A percentile compares a stretch with the other conserved stretches of the same genome.
Conservation (phyloP, 352 stramenopile genomes). For the Globisporangium splendens region DNA sequence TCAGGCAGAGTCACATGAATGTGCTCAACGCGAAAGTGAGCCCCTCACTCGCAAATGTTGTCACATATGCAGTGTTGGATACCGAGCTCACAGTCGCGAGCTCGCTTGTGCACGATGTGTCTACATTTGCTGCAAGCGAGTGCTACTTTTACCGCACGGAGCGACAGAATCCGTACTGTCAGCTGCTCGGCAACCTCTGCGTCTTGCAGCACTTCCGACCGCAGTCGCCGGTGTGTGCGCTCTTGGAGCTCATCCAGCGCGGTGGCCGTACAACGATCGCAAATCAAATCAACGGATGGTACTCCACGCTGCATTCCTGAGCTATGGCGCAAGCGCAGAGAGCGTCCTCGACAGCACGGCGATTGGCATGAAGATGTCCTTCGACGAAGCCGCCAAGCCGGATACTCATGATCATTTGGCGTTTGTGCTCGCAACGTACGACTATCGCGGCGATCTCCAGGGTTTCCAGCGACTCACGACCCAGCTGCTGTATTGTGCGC, state of each 20-base stretch:
- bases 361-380: slow-evolving; percentile 89
- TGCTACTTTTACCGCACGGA: slow-evolving; percentile 88
- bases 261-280: slow-evolving; percentile 38
- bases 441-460: slow-evolving; percentile 86
- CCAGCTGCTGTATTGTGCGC: slow-evolving; percentile 82
- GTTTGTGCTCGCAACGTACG: slow-evolving; percentile 86
- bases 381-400: slow-evolving; percentile 44
- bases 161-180: slow-evolving; percentile 70
- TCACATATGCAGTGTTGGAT: slow-evolving; percentile 37
- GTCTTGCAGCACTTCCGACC: slow-evolving; percentile 89
- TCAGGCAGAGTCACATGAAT: slow-evolving; percentile 38
- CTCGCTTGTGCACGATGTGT: slow-evolving; percentile 79
- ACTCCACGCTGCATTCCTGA: slow-evolving; percentile 85
- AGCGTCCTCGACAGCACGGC: slow-evolving; percentile 58
- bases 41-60: slow-evolving; percentile 25
- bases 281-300: slow-evolving; percentile 62
- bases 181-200: slow-evolving; percentile 91
- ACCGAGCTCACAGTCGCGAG: slow-evolving; percentile 36
- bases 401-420: slow-evolving; percentile 62
- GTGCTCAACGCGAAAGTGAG: slow-evolving; percentile 53
- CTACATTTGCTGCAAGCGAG: slow-evolving; percentile 53
- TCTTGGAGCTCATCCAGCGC: slow-evolving; percentile 74
- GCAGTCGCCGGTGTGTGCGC: slow-evolving; percentile 51
- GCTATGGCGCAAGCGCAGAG: slow-evolving; percentile 57
- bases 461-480: slow-evolving; percentile 62